Evolutionary conservation across 345 rosid species (phyloP).

Genomic region (Abelmoschus esculentus): DNA sequence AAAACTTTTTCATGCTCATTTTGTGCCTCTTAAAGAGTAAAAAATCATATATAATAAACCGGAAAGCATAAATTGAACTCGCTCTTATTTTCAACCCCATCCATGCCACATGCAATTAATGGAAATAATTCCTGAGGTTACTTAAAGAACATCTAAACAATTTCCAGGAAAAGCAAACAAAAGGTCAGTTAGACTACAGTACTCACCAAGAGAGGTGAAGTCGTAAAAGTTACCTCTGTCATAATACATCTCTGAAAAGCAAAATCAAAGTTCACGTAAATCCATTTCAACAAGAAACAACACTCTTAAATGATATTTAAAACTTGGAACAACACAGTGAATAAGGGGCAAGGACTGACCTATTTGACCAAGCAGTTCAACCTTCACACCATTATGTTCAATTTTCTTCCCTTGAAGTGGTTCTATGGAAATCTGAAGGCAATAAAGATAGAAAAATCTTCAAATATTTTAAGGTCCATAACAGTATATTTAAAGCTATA

Average conservation of each 20-base stretch:
- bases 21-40: background rate
- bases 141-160: background rate
- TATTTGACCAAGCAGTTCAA: conserved; percentile 96
- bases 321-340: background rate
- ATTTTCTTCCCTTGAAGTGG: conserved; percentile 89
- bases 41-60: conserved; percentile 2
- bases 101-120: background rate
- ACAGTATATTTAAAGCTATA: background rate
- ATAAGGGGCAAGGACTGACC: conserved; percentile 31
- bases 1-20: background rate
- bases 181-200: background rate
- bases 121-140: background rate
- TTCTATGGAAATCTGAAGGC: conserved; percentile 60
- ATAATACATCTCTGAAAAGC: conserved; percentile 77
- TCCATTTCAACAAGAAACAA: conserved; percentile 1
- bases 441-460: background rate
- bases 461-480: background rate
- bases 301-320: background rate
- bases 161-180: conserved; percentile 7
- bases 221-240: conserved; percentile 94
- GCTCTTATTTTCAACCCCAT: background rate
- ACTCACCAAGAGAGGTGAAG: conserved; percentile 94
- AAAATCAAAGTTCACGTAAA: conserved; percentile 8
- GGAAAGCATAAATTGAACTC: background rate
- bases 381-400: conserved; percentile 92